Percentiles rank a stretch among this genome's conserved stretches.
Conservation (phyloP, 2,329 filamentous ascomycete species). For the Colletotrichum melonis region DNA sequence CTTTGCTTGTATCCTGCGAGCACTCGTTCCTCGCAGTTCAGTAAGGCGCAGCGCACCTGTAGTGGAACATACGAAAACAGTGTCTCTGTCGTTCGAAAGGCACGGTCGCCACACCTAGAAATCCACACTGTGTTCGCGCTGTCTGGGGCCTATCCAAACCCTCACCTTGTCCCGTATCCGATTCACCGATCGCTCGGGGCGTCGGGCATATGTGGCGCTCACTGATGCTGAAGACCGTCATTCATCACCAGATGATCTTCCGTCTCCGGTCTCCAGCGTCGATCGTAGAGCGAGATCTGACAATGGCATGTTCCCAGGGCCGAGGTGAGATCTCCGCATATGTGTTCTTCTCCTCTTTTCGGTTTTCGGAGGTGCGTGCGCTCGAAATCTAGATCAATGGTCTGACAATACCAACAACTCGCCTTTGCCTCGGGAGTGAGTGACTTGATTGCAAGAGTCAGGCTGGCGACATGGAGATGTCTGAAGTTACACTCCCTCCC, state of each 20-base stretch:
- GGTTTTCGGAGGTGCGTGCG: not conserved
- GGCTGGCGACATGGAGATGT: conserved; percentile 28
- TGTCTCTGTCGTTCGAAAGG: not conserved
- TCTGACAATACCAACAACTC: conserved; percentile 2
- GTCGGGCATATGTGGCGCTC: not conserved
- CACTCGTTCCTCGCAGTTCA: not conserved
- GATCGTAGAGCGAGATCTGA: not conserved
- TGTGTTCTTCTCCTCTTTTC: not conserved
- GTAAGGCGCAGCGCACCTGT: not conserved
- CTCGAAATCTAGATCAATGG: conserved; percentile 2
- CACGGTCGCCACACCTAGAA: not conserved
- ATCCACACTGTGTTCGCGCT: conserved; percentile 24
- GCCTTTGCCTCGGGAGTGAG: not conserved
- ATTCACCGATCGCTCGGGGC: not conserved
- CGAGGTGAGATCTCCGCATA: not conserved
- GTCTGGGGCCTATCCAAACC: conserved; percentile 6
- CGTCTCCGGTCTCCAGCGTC: conserved; percentile 25
- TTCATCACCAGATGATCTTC: conserved; percentile 16
- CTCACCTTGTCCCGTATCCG: conserved; percentile 14
- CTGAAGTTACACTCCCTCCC: conserved; percentile 10
- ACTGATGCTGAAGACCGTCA: not conserved
- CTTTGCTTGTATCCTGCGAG: conserved; percentile 9
- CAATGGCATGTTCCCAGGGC: conserved; percentile 7
- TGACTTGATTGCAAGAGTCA: conserved; percentile 28
- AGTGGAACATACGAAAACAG: conserved; percentile 2